phyloP scores from a whole-genome alignment of 768 basidiomycete genomes.

The Holtermanniella nyarrowii region DNA sequence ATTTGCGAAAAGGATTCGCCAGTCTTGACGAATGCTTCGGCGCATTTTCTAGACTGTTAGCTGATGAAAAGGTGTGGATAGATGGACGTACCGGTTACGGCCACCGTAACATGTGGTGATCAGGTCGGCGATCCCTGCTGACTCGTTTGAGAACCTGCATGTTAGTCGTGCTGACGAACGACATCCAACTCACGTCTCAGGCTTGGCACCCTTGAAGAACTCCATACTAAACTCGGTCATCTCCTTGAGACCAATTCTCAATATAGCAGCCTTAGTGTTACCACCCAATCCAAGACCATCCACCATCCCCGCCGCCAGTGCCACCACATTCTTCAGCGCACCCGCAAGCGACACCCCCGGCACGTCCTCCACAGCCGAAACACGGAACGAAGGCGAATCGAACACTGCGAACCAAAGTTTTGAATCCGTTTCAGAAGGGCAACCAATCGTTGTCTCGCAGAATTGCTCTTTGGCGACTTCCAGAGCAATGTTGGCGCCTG shows the following conservation, averaged over 20 bases:
- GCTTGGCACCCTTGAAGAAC: constrained; percentile 43
- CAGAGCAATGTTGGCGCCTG: constrained; percentile 46
- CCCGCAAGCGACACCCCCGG: constrained; percentile 45
- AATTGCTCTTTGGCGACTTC: constrained; percentile 45
- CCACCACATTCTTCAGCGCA: constrained; percentile 46
- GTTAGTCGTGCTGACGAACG: constrained; percentile 19
- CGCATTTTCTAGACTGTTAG: constrained; percentile 27
- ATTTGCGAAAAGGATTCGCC: constrained; percentile 44
- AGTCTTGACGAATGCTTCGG: constrained; percentile 43
- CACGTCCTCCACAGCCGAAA: constrained; percentile 43
- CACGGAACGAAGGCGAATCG: constrained; percentile 42
- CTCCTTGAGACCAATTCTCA: constrained; percentile 45
- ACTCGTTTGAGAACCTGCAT: constrained; percentile 30
- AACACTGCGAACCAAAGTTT: constrained; percentile 44
- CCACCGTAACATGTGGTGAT: constrained; percentile 43
- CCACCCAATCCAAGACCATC: constrained; percentile 45
- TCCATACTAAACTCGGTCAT: constrained; percentile 44
- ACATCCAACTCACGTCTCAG: constrained; percentile 37
- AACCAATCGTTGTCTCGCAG: constrained; percentile 47
- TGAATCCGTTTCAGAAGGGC: constrained; percentile 37
- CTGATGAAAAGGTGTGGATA: background rate
- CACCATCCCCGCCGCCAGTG: constrained; percentile 45
- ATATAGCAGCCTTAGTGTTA: constrained; percentile 46
- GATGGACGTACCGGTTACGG: constrained; percentile 17
- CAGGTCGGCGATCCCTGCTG: constrained; percentile 45